Conservation (phyloP, 208 protist genomes). For the Trypanosoma melophagium region DNA sequence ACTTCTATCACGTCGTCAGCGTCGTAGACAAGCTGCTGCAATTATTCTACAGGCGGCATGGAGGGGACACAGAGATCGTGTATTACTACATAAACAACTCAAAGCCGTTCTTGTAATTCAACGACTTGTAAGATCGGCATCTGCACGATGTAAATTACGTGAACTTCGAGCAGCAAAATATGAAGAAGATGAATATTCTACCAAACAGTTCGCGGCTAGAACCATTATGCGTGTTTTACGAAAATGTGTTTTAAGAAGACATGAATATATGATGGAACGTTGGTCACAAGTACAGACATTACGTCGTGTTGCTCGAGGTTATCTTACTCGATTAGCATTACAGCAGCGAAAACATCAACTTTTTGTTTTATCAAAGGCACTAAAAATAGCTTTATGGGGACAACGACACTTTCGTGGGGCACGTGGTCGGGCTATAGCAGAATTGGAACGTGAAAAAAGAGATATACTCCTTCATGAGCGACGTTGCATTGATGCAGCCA, state of each 20-base stretch:
- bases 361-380: not conserved
- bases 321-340: conserved; percentile 9
- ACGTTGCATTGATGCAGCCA: conserved; percentile 40
- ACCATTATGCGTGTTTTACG: conserved; percentile 27
- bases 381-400: conserved; percentile 3
- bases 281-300: conserved; percentile 16
- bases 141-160: conserved; percentile 8
- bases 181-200: not conserved
- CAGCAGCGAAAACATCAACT: not conserved
- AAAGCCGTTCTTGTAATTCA: conserved; percentile 40
- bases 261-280: conserved; percentile 19
- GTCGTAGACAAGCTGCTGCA: conserved; percentile 21
- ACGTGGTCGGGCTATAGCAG: conserved; percentile 16
- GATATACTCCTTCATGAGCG: conserved; percentile 3
- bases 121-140: conserved; percentile 37
- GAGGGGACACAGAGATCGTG: conserved; percentile 31
- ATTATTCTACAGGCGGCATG: conserved; percentile 38
- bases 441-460: conserved; percentile 2
- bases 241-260: conserved; percentile 9
- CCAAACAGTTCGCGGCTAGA: conserved; percentile 18
- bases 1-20: conserved; percentile 11
- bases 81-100: conserved; percentile 11
- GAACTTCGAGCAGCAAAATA: conserved; percentile 11
- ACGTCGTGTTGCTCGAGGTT: conserved; percentile 30
- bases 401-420: conserved; percentile 15